phyloP scores from a whole-genome alignment of 768 basidiomycete genomes.

The Ramaria sp. region DNA sequence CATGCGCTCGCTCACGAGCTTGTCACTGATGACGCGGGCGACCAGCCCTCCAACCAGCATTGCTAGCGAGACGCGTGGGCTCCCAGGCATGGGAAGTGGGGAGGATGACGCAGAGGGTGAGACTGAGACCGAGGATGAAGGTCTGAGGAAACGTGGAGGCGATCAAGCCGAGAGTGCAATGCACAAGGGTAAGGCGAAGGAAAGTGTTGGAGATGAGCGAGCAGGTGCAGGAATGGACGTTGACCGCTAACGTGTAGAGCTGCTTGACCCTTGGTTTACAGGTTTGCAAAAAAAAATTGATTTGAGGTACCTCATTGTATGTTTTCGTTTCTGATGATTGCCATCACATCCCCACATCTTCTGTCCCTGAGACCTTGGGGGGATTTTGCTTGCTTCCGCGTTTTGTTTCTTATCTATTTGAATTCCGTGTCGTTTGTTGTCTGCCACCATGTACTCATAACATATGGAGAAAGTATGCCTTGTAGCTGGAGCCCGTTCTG shows the following conservation, averaged over 20 bases:
- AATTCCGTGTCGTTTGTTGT: too few species aligned
- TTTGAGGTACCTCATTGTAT: too few species aligned
- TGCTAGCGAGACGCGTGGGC: not conserved
- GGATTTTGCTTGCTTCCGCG: too few species aligned
- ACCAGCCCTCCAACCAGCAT: not conserved
- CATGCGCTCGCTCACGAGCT: constrained; percentile 2
- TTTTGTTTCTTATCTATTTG: too few species aligned
- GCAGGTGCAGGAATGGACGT: not conserved
- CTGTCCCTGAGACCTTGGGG: too few species aligned
- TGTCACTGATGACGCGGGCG: not conserved
- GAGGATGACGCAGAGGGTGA: constrained; percentile 2
- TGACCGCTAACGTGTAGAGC: not conserved
- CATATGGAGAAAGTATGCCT: too few species aligned
- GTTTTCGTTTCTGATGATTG: too few species aligned
- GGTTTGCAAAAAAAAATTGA: too few species aligned
- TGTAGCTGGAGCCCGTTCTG: too few species aligned
- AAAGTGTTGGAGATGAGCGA: not conserved
- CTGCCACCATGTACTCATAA: too few species aligned
- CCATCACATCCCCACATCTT: too few species aligned
- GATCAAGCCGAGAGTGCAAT: not conserved
- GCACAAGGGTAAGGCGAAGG: not conserved
- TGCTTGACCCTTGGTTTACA: too few species aligned
- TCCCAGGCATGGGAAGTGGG: not conserved
- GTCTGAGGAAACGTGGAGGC: not conserved
- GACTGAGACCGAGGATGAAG: constrained; percentile 5